Base-by-base conservation (phyloP, 1,139 yeast species). In the Taphrina confusa region DNA sequence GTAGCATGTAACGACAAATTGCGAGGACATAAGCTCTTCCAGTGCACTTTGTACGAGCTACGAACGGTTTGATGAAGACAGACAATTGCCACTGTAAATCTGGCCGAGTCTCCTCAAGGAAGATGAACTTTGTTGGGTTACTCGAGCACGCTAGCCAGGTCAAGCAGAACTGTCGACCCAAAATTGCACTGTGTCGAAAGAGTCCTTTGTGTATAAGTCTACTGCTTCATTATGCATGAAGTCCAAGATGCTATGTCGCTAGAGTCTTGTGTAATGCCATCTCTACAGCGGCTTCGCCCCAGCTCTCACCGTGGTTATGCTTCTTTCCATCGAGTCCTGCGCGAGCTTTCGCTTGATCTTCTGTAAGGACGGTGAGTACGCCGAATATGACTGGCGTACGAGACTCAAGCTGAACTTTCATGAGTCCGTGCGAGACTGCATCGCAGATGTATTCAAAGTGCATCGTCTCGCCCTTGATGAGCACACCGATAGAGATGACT, bases 401-500 rank as follows among this genome's bases (percentile, higher is more conserved):
- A 61, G 87, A 72, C 61, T 82, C 81, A 65, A 84, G 83, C 73
- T 89, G 95, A 68, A 89, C 76, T 65, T 78, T 77, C 97, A 92
- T 91, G 68, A 92, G 76, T 61, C 88, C 94, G 67, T 85, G 83
- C 12, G 97, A 84, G 33, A 87, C 90, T 1, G 96, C 77, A 65
- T 92, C 97, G 72, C 96, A 87, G 68, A 92, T 92, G 76, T 91
- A 92, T 75, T 92, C 98, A 71, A 92, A 92, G 76, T 92, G 98
- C 96, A 90, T 90, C 51, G 97, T 92, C 47, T 91, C 84, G 61
- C 98, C 98, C 76, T 92, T 92, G 75, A 92, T 91, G 69, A 92
- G 79, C 39, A 87, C 92, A 61, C 98, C 98, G 68, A 92, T 90
- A 59, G 97, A 92, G 65, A 92, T 88, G 54, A 91, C 81, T 2